Base-by-base conservation (phyloP, 2,329 filamentous ascomycete genomes). In the Xylaria sp. region DNA sequence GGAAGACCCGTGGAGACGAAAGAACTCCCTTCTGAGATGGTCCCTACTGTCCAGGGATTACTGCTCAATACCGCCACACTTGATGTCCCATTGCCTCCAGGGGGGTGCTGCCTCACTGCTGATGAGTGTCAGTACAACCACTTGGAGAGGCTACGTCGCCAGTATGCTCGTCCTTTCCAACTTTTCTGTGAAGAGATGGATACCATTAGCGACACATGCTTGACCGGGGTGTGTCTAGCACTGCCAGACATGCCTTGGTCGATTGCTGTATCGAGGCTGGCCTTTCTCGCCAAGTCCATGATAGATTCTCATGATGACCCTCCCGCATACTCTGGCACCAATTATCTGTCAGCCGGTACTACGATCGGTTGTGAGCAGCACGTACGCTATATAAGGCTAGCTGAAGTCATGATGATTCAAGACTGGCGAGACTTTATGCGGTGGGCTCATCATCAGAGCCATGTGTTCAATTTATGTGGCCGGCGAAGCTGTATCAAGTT, bases 241-340 rank as follows among this genome's bases (percentile, higher is more conserved):
- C n/a, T 68, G 23, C 63, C 66, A 12, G 30, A 60, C 25, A 66
- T 66, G 66, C 63, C 66, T 10, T 68, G 66, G 63, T 66, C 66
- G 18, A 50, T 68, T 60, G 48, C 45, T 25, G n/a, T 68, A 20
- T 66, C 63, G 20, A 66, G 63, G 32, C 32, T 66, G n/a, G 66
- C 58, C 15, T 68, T 68, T 28, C 32, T 66, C 1, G 36, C 56
- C 23, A 65, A 68, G 34, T 18, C 66, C 1, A 59, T 28, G 3
- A n/a, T 65, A 5, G 66, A 68, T 39, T 46, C 28, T 20, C 20
- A 4, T 8, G 30, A 28, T 5, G n/a, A 5, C 15, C 13, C 7
- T 7, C 13, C 34, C 5, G 1, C 25, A 4, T 25, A 36, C 10
- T 30, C 66, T 9, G 58, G 48, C 18, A 13, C 10, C 15, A 20